Evolutionary conservation across 345 rosid species (phyloP), one percentile per base, ranked within the genome.

Genomic region (Gossypium stocksii): DNA sequence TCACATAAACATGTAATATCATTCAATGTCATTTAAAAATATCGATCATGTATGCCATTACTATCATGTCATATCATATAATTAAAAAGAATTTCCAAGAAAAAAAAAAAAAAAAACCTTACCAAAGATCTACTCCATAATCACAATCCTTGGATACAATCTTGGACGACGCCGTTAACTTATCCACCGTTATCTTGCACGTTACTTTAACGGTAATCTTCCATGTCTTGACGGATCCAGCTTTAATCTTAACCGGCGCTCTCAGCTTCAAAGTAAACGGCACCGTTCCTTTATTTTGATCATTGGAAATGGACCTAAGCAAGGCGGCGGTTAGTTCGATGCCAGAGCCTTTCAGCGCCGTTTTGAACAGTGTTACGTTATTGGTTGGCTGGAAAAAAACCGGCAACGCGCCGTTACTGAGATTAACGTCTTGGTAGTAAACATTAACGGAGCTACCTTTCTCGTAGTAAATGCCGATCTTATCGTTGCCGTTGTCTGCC

Each of bases 171-270:
- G 86, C 79, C 79, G 94, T 89, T 67, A 95, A 74, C 54, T 86
- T 82, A 70, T 93, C 90, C 79, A 93, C 94, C 83, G 90, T 88
- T 74, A 95, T 66, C 53, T 88, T 87, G 57, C 99, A 95, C 76
- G 79, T 69, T 70, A 93, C 74, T 9, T 91, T 91, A 27, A 87
- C 89, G 61, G 85, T 82, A 5, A 93, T 77, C 73, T 77, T 83
- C 98, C 98, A 95, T 22, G 96, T 87, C 87, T 82, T 91, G 3
- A 91, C 85, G 14, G 90, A 83, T 16, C 97, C 99, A 11, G 90
- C 71, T 76, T 87, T 87, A 9, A 95, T 73, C 77, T 78, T 91
- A 2, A 90, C 92, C 11, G 94, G 93, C 2, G 82, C 94, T 78
- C 76, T 89, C 66, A 93, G 10, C 38, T 22, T 82, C 82, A 95